phyloP scores from a whole-genome alignment of 352 stramenopile genomes.

The Globisporangium nodosum region DNA sequence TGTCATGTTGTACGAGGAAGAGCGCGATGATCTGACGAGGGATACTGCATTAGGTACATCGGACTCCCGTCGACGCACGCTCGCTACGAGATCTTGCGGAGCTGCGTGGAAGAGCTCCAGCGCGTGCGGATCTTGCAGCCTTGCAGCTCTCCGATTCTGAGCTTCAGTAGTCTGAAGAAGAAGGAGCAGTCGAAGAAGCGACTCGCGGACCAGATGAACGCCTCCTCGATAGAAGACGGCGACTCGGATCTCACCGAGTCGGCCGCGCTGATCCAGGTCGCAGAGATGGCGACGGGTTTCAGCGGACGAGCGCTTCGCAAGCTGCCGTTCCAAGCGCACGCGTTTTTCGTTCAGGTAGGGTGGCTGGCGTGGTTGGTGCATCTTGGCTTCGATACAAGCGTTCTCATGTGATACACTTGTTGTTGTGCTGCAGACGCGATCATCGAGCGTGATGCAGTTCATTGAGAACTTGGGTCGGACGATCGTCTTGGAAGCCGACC shows the following conservation, averaged over 20 bases:
- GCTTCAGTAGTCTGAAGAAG: constrained; percentile 20
- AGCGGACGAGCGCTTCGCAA: constrained; percentile 78
- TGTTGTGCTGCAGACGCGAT: neutral
- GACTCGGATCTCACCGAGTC: constrained; percentile 25
- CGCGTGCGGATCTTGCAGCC: constrained; percentile 60
- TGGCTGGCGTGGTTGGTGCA: neutral
- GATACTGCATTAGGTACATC: constrained; percentile 36
- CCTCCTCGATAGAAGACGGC: neutral
- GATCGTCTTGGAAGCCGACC: constrained; percentile 1
- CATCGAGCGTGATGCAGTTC: constrained; percentile 1
- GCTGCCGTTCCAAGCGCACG: constrained; percentile 78
- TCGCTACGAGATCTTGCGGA: constrained; percentile 80
- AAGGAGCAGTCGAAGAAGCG: constrained; percentile 30
- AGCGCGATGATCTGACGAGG: too few relatives aligned
- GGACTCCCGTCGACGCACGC: constrained; percentile 50
- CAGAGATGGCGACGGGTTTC: constrained; percentile 50
- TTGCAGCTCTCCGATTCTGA: constrained; percentile 13
- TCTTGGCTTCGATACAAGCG: neutral
- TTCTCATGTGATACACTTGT: neutral
- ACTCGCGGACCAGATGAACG: constrained; percentile 32
- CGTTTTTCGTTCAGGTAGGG: constrained; percentile 57
- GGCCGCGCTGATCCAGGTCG: constrained; percentile 26
- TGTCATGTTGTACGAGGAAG: too few relatives aligned
- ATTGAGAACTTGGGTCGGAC: constrained; percentile 1
- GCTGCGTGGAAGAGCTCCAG: constrained; percentile 76